Evolutionary conservation across 2,329 filamentous ascomycete species (phyloP).

Genomic region (Colletotrichum euphorbiae): DNA sequence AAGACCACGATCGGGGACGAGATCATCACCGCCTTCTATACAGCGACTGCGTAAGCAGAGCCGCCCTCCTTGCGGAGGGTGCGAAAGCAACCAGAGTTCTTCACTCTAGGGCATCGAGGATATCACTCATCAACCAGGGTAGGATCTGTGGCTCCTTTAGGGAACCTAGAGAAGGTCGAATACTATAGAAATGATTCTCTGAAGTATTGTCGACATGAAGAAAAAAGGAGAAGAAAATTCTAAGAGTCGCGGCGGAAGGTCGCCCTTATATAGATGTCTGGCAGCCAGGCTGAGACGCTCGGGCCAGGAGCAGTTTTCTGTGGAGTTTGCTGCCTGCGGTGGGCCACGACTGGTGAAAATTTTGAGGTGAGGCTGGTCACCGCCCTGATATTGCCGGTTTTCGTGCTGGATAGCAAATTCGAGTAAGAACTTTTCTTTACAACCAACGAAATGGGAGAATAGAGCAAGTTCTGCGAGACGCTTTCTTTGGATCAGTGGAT

Average conservation of each 20-base stretch:
- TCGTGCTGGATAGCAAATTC: not conserved
- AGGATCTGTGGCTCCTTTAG: slow-evolving; percentile 92
- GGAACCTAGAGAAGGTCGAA: slow-evolving; percentile 92
- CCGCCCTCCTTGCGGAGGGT: slow-evolving; percentile 73
- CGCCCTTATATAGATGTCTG: slow-evolving; percentile 54
- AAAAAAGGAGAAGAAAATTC: slow-evolving; percentile 58
- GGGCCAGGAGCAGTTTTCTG: slow-evolving; percentile 1
- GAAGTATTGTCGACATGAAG: slow-evolving; percentile 73
- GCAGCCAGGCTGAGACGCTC: not conserved
- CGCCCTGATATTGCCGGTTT: slow-evolving; percentile 30
- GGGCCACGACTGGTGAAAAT: slow-evolving; percentile 19
- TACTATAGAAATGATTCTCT: slow-evolving; percentile 99
- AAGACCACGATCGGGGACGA: slow-evolving; percentile 79
- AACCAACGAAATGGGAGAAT: not conserved
- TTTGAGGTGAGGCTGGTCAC: slow-evolving; percentile 30
- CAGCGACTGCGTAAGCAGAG: slow-evolving; percentile 55
- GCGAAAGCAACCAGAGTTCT: slow-evolving; percentile 71
- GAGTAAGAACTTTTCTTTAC: not conserved
- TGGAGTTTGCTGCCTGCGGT: slow-evolving; percentile 18
- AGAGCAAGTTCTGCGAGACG: not conserved
- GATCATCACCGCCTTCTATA: slow-evolving; percentile 95
- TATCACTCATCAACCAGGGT: slow-evolving; percentile 95
- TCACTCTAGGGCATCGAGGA: slow-evolving; percentile 94
- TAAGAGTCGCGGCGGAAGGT: slow-evolving; percentile 47
- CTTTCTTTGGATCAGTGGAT: too few relatives aligned